These are phyloP conservation scores for Phragmites australis DNA, from an alignment of 176 grass and related monocot species.

Conservation along the genomic window DNA sequence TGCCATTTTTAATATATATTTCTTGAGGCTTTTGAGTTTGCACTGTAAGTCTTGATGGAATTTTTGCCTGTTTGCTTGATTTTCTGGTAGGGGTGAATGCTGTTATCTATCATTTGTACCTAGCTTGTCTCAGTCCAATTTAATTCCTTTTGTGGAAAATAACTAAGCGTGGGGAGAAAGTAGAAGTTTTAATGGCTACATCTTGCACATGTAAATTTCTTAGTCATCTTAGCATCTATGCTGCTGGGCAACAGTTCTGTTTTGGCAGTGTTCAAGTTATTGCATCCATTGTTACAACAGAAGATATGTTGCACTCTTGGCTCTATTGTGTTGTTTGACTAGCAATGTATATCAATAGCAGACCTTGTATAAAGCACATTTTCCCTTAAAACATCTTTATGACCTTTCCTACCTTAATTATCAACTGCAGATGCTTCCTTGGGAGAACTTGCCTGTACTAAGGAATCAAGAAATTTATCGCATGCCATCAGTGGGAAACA, in stretches of 20 bases:
- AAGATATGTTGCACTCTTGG: background rate
- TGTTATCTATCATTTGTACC: background rate
- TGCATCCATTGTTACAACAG: background rate
- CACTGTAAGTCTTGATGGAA: background rate
- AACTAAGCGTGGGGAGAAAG: background rate
- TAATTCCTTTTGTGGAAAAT: conserved; percentile 15
- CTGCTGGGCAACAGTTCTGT: background rate
- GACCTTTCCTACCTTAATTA: conserved; percentile 29
- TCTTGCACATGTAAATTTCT: too few relatives aligned
- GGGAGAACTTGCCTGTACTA: conserved; percentile 78
- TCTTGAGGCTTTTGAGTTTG: background rate
- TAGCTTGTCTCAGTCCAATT: conserved; percentile 12
- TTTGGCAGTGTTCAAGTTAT: background rate
- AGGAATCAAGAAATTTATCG: conserved; percentile 88
- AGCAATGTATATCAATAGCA: conserved; percentile 2
- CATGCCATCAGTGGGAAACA: conserved; percentile 72
- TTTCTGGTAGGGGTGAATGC: background rate
- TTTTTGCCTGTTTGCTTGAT: background rate
- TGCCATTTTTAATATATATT: too few relatives aligned
- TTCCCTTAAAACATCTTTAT: conserved; percentile 18
- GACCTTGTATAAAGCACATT: background rate
- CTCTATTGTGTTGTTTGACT: background rate
- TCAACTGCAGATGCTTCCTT: conserved; percentile 87
- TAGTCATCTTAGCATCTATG: conserved; percentile 13
- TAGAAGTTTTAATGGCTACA: background rate